Conservation (phyloP, 768 basidiomycete genomes). For the Lactarius pseudohatsudake region DNA sequence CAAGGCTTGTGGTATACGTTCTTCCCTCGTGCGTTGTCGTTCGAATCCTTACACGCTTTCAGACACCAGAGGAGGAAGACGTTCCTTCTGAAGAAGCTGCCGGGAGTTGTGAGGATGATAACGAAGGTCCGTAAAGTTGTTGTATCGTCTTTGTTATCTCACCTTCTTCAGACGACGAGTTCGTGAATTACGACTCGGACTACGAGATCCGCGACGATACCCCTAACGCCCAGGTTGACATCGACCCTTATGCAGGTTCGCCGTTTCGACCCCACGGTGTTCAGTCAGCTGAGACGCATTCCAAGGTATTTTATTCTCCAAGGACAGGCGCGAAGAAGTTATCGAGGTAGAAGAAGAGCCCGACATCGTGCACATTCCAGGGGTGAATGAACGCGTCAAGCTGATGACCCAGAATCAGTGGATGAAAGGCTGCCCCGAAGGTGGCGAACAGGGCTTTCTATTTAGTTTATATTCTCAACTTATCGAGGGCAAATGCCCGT, state of each 20-base stretch:
- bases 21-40: constrained; percentile 9
- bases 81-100: constrained; percentile 51
- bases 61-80: constrained; percentile 62
- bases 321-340: constrained; percentile 87
- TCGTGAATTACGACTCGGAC: constrained; percentile 82
- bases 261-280: constrained; percentile 1
- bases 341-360: constrained; percentile 87
- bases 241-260: constrained; percentile 87
- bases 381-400: constrained; percentile 48
- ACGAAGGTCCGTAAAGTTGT: constrained; percentile 41
- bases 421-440: constrained; percentile 98
- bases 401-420: constrained; percentile 88
- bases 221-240: constrained; percentile 49
- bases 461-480: constrained; percentile 83
- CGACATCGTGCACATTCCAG: constrained; percentile 47
- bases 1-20: constrained; percentile 23
- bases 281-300: constrained; percentile 19
- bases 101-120: constrained; percentile 52
- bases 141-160: background rate
- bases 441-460: constrained; percentile 84
- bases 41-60: constrained; percentile 13
- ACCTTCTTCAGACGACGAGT: constrained; percentile 47
- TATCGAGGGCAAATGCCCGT: constrained; percentile 58
- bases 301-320: constrained; percentile 90
- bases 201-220: constrained; percentile 50